Evolutionary conservation across 345 rosid species (phyloP), one percentile per base, ranked within the genome.

Genomic region (Adansonia digitata): DNA sequence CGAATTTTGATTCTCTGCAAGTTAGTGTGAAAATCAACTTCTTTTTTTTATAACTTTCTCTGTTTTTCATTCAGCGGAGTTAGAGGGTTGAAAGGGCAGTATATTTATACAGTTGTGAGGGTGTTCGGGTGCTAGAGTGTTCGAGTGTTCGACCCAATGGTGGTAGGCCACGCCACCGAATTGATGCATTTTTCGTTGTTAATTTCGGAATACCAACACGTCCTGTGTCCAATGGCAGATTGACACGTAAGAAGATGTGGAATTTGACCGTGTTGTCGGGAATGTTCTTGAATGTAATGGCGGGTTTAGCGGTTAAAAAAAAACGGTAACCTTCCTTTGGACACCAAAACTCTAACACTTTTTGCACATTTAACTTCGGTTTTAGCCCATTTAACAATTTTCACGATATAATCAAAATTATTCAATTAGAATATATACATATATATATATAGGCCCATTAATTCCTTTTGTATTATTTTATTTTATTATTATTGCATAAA

Each of bases 71-170:
- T 37, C 27, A 17, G 15, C 8, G 42, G 20, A 27, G 26, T 11
- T 8, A 7, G 24, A 6, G n/a, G 1, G 34, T 12, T 7, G 29
- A 27, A 43, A 31, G 20, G 24, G 66, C 34, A 22, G 73, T 7
- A 1, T 46, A 12, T 12, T 69, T 48, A 69, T 48, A 49, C 0
- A 7, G 40, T 2, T 14, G 7, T 17, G 57, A 29, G 17, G 17
- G 42, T 69, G 22, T 8, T 14, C 24, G 8, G 8, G 22, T 11
- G 73, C 40, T 69, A 69, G 73, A 69, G 59, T 69, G 37, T 49
- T 67, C 73, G 73, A 69, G 59, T 69, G 37, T 49, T 67, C 73
- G 39, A 49, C 15, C 73, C 42, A 69, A 29, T 69, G 59, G 1
- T 6, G 2, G 71, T 2, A 17, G 5, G 59, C 53, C 24, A 67